A percentile compares a stretch with the other conserved stretches of the same genome.
Evolutionary conservation across 805 yeast species (phyloP).

Genomic region (Metschnikowia peoriensis): DNA sequence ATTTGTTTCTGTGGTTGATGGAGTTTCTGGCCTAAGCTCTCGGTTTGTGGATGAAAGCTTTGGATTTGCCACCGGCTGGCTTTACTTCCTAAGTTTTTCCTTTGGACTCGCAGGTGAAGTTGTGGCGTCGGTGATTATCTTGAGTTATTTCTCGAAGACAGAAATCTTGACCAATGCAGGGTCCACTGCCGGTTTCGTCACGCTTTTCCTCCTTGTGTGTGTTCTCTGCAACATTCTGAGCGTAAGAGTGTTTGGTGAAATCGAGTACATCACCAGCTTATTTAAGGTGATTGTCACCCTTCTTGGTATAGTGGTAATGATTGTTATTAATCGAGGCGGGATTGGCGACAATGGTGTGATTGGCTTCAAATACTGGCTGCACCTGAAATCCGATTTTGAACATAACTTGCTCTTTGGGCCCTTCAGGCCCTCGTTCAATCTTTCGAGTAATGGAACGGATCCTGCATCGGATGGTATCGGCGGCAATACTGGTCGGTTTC

Average conservation of each 20-base stretch:
- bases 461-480: conserved; percentile 56
- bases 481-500: conserved; percentile 58
- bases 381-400: conserved; percentile 47
- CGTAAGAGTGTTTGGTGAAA: conserved; percentile 71
- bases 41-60: conserved; percentile 76
- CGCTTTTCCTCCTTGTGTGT: conserved; percentile 51
- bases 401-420: conserved; percentile 60
- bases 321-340: conserved; percentile 61
- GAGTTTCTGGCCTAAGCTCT: conserved; percentile 71
- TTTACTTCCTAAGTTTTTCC: conserved; percentile 71
- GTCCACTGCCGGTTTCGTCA: conserved; percentile 60
- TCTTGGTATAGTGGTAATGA: conserved; percentile 58
- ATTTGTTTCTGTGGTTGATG: conserved; percentile 73
- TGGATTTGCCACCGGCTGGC: conserved; percentile 71
- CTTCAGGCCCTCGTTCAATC: conserved; percentile 70
- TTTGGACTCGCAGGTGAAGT: conserved; percentile 77
- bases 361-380: conserved; percentile 75
- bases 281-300: conserved; percentile 54
- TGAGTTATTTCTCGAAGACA: conserved; percentile 61
- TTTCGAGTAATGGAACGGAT: conserved; percentile 54
- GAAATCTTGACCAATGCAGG: conserved; percentile 47
- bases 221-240: conserved; percentile 57
- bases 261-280: conserved; percentile 62
- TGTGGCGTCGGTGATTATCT: conserved; percentile 75
- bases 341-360: conserved; percentile 36